Conservation (phyloP, 75 land plant genomes). For the Pinus tabuliformis region DNA sequence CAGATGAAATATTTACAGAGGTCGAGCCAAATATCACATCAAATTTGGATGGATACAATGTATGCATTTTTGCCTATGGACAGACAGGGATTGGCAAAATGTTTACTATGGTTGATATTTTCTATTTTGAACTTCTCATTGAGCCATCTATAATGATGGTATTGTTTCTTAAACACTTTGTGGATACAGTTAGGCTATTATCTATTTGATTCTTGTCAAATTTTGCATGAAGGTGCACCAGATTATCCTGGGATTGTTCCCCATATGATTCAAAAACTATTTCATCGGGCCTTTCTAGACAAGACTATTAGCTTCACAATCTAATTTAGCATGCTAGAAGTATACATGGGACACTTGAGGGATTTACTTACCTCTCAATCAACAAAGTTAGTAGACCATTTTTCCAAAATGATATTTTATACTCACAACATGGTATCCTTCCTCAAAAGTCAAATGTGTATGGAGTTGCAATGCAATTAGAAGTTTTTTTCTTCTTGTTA, state of each 20-base stretch:
- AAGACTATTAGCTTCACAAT: constrained; percentile 33
- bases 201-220: not conserved
- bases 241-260: constrained; percentile 69
- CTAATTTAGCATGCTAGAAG: constrained; percentile 80
- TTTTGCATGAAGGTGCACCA: constrained; percentile 59
- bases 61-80: constrained; percentile 83
- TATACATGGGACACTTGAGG: constrained; percentile 77
- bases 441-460: not conserved
- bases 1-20: constrained; percentile 81
- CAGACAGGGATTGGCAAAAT: constrained; percentile 88
- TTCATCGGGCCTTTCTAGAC: constrained; percentile 42
- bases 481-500: not conserved
- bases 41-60: constrained; percentile 79
- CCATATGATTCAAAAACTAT: constrained; percentile 45
- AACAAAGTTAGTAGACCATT: constrained; percentile 18
- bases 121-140: not conserved
- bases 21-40: constrained; percentile 79
- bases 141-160: too few relatives aligned
- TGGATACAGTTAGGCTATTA: not conserved
- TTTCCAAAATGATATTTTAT: constrained; percentile 31
- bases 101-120: constrained; percentile 68
- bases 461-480: not conserved
- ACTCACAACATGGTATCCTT: not conserved
- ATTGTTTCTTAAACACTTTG: not conserved
- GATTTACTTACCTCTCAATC: constrained; percentile 54